Base-by-base conservation (phyloP, 148 eudicot species). In the Arbutus unedo region DNA sequence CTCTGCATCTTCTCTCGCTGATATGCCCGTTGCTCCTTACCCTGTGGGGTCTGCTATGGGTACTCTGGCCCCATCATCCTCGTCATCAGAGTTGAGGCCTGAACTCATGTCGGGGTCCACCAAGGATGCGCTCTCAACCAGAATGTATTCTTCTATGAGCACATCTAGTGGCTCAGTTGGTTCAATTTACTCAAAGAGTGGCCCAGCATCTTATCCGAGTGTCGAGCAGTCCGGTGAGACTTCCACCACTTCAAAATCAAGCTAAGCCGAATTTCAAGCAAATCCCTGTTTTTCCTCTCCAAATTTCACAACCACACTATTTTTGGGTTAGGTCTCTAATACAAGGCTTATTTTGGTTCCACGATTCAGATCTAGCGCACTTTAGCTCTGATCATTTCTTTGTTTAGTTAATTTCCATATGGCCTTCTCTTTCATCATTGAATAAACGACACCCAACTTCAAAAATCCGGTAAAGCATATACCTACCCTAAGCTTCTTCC, bases 21-120 rank as follows among this genome's bases (percentile, higher is more conserved):
- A 96, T 78, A 96, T 96, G 94, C 97, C 99, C 2, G 97, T 96
- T 62, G 95, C 94, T 82, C 99, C 99, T 74, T 96, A 94, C 54
- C 98, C 98, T 3, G 93, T 94, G 47, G 98, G 98, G 77, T 91
- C 94, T 53, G 85, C 93, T 18, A 79, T 82, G 43, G 94, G 91
- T 51, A 93, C 95, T 47, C 88, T 91, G 38, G 98, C 98, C 55
- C 95, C 98, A 45, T 96, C 95, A 51, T 93, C 98, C 48, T 96
- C 98, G 4, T 94, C 98, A 21, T 91, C 98, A 18, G 97, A 96
- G 74, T 81, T 96, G 74, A 91, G 90, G 83, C 85, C 92, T 18
- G 95, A 93, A 54, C 54, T 81, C 48, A 81, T 74, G 62, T 85
- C 94, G 8, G 89, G 88, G 47, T 83, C 88, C 75, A 88, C 79